Base-by-base conservation (phyloP, 768 basidiomycete genomes). In the Kwoniella mangroviensis region DNA sequence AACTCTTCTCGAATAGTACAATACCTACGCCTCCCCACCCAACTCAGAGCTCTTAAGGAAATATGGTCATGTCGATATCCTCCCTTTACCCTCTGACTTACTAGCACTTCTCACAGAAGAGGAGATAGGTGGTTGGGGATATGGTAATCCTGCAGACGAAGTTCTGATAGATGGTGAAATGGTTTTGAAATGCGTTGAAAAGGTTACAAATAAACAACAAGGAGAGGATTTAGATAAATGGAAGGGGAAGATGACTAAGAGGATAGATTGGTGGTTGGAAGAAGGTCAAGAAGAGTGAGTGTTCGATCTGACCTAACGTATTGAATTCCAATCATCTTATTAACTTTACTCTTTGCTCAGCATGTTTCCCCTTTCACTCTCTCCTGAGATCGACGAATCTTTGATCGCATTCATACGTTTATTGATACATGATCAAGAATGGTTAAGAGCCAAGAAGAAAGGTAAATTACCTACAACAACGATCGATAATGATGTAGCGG, bases 251-350 rank as follows among this genome's bases (percentile, higher is more conserved):
- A 73, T 61, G 69, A 86, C 72, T 21, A 88, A 89, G 74, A 87
- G 93, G 49, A 90, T 97, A 10, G 92, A 98, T 70, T 97, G 92
- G 90, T 94, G 94, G 92, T 84, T 98, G 13, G 93, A 97, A 72
- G 76, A 81, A 55, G 77, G 74, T 7, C 63, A 78, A 19, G 79
- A 79, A 21, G 78, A 79, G 77, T 78, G 53, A 71, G 79, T 75
- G 34, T 34, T 24, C 22, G 22, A 22, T 19, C n/a, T 34, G 9
- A 10, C 11, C 21, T 1, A 26, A 11, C 11, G 26, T 52, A n/a
- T 10, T 62, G 61, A 24, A 65, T n/a, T 28, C 34, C 5, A 58
- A 43, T 9, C 17, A 60, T 40, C 13, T 19, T 21, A 24, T 21
- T 65, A 11, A 40, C 0, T 56, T 63, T 58, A 15, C 53, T 13